These are phyloP conservation scores for Lophium mytilinum DNA, from an alignment of 495 filamentous ascomycete genomes.

Conservation along the genomic window DNA sequence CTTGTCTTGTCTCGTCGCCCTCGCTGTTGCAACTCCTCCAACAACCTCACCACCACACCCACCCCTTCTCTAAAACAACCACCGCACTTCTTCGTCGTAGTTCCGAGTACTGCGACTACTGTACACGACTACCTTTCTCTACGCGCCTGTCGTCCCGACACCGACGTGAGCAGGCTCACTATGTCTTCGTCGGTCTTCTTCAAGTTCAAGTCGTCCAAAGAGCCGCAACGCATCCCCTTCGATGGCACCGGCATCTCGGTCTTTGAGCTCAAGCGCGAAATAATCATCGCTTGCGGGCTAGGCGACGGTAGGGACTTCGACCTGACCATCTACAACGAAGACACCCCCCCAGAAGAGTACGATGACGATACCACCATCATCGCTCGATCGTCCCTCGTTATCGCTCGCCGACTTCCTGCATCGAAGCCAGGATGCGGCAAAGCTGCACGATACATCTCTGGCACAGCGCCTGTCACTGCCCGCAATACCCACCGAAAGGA, in stretches of 20 bases:
- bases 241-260: slow-evolving; percentile 98
- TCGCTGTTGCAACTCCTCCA: too few relatives aligned
- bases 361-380: slow-evolving; percentile 89
- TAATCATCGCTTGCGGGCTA: slow-evolving; percentile 84
- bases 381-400: slow-evolving; percentile 84
- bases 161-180: slow-evolving; percentile 23
- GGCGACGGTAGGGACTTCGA: slow-evolving; percentile 98
- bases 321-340: slow-evolving; percentile 82
- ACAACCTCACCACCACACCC: too few relatives aligned
- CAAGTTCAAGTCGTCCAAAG: slow-evolving; percentile 99
- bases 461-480: slow-evolving; percentile 88
- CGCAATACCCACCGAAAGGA: slow-evolving; percentile 60
- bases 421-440: slow-evolving; percentile 71
- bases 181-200: slow-evolving; percentile 99
- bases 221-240: slow-evolving; percentile 87
- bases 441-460: slow-evolving; percentile 91
- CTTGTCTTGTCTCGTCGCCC: too few relatives aligned
- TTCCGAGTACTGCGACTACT: too few relatives aligned
- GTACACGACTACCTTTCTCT: too few relatives aligned
- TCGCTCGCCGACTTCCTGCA: slow-evolving; percentile 81
- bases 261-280: slow-evolving; percentile 96
- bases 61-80: too few relatives aligned
- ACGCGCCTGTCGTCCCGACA: too few relatives aligned
- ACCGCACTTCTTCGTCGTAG: too few relatives aligned
- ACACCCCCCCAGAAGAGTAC: slow-evolving; percentile 73